These are phyloP conservation scores for Cryptosporidium parvum DNA, from an alignment of 169 alveolate genomes.

Conservation along the genomic window DNA sequence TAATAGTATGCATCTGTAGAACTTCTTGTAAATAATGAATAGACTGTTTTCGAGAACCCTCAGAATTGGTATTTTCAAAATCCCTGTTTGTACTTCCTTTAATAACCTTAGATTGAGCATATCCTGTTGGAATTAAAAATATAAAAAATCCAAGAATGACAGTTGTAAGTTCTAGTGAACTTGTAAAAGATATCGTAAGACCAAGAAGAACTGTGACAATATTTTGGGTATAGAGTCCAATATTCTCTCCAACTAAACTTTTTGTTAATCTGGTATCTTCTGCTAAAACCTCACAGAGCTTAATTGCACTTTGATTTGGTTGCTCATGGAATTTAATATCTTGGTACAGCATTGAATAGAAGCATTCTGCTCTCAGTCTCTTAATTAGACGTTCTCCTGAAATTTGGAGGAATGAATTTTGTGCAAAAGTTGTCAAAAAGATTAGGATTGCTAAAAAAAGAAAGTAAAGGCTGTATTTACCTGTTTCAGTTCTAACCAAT, in stretches of 20 bases:
- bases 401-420: conserved; percentile 55
- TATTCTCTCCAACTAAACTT: conserved; percentile 64
- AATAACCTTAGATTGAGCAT: conserved; percentile 47
- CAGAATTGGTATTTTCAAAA: neutral
- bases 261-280: conserved; percentile 56
- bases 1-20: conserved; percentile 62
- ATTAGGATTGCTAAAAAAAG: conserved; percentile 30
- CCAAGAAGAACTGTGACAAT: conserved; percentile 57
- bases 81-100: conserved; percentile 54
- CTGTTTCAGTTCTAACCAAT: conserved; percentile 44
- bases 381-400: conserved; percentile 58
- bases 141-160: conserved; percentile 37
- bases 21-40: conserved; percentile 45
- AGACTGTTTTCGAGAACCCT: neutral
- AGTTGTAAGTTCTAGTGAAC: conserved; percentile 43
- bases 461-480: conserved; percentile 58
- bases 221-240: conserved; percentile 63
- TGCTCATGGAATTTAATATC: conserved; percentile 45
- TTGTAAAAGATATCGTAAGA: conserved; percentile 43
- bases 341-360: conserved; percentile 49
- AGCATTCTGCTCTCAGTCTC: conserved; percentile 68
- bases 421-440: conserved; percentile 50
- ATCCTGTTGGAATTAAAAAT: conserved; percentile 57
- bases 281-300: conserved; percentile 57
- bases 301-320: conserved; percentile 6